These are phyloP conservation scores for Helotiales sp. DNA, from an alignment of 2,329 filamentous ascomycete genomes.

Conservation along the genomic window DNA sequence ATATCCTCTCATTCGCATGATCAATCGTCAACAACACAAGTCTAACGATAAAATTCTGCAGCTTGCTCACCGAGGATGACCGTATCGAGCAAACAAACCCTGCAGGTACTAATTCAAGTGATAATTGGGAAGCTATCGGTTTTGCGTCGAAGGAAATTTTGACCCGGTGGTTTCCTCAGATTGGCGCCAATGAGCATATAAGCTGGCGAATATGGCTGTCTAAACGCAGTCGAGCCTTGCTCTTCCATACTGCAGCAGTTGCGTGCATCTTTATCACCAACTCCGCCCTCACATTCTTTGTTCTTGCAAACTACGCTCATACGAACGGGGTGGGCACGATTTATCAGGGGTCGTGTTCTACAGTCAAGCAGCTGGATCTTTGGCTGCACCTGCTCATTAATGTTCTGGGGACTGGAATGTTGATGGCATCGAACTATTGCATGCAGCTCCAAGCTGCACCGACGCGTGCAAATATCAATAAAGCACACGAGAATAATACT, in stretches of 20 bases:
- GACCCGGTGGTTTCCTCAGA: no score
- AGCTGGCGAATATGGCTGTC: background rate
- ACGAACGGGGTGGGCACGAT: conserved; percentile 10
- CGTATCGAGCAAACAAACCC: no score
- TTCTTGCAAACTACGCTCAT: background rate
- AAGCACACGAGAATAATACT: conserved; percentile 30
- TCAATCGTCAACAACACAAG: no score
- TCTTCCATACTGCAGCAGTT: background rate
- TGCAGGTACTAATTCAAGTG: no score
- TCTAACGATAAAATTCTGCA: no score
- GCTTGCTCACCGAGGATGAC: no score
- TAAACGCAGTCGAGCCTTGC: background rate
- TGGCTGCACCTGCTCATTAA: conserved; percentile 36
- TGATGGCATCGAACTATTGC: conserved; percentile 37
- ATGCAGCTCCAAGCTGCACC: conserved; percentile 39
- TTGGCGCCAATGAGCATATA: no score
- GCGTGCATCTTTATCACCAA: background rate
- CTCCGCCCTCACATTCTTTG: background rate
- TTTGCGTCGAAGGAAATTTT: no score
- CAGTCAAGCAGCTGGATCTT: conserved; percentile 13
- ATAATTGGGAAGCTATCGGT: no score
- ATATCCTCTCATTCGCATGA: no score
- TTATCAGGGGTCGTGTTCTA: conserved; percentile 20
- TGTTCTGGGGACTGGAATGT: conserved; percentile 34
- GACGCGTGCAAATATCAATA: conserved; percentile 35